Conservation (phyloP, 2,329 filamentous ascomycete species). For the Didymellaceae sp. region DNA sequence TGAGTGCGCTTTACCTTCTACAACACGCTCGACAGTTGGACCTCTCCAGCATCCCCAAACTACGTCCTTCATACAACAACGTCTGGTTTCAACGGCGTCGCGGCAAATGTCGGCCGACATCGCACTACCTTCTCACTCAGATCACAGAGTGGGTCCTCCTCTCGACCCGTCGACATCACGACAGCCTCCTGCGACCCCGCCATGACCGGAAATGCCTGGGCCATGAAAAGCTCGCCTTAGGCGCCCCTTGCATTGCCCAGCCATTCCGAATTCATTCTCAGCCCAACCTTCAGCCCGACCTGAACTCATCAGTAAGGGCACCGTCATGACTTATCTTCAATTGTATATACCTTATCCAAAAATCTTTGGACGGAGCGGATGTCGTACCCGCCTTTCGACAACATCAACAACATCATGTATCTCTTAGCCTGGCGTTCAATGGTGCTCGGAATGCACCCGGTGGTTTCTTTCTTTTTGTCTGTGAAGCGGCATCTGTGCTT, state of each 20-base stretch:
- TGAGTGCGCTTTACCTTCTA: conserved; percentile 24
- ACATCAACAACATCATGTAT: conserved; percentile 13
- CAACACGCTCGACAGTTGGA: not conserved
- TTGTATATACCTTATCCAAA: conserved; percentile 2
- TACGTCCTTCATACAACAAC: not conserved
- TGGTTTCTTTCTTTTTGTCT: not conserved
- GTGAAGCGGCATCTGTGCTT: not conserved
- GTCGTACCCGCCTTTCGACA: not conserved
- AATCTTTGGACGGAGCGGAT: not conserved
- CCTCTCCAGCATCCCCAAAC: not conserved
- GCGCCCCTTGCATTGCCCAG: conserved; percentile 6
- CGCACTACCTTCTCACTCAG: conserved; percentile 18
- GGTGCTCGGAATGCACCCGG: conserved; percentile 11
- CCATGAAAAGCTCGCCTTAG: not conserved
- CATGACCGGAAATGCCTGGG: conserved; percentile 7
- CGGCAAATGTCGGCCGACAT: conserved; percentile 28
- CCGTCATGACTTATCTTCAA: conserved; percentile 11
- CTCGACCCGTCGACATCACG: conserved; percentile 16
- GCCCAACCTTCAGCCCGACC: conserved; percentile 10
- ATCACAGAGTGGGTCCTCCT: conserved; percentile 25
- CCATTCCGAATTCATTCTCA: conserved; percentile 1
- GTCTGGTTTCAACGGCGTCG: conserved; percentile 1
- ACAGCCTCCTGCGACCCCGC: conserved; percentile 18
- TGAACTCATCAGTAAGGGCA: conserved; percentile 7
- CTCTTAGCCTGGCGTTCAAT: conserved; percentile 20